Evolutionary conservation across 805 yeast species (phyloP), one percentile per base, ranked within the genome.

Genomic region (Monosporozyma unispora): DNA sequence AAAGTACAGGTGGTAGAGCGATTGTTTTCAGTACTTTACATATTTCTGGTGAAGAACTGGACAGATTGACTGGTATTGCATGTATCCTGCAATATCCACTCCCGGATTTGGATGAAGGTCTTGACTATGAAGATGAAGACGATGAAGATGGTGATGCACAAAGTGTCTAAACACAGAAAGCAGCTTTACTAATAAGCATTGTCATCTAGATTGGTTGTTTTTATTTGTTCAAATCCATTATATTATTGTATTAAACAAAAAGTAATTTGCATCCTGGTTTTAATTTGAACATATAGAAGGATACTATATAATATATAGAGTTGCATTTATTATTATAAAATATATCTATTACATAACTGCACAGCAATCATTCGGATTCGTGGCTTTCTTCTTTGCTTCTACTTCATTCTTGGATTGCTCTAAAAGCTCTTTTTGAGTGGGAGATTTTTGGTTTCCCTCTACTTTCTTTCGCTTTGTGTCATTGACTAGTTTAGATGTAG

Each of bases 41-140:
- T 61, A 91, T 84, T 51, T 77, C 90, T 3, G 99, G 99, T 14
- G 84, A 82, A 57, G 97, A 91, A 66, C 70, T 91, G 51, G 87
- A 89, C 63, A 87, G 84, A 56, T 74, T 93, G 54, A 87, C 96
- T 0, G 99, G 98, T 48, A 78, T 89, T 27, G 99, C 97, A 0
- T 93, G 87, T 49, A 76, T 91, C 37, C 71, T 90, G 54, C 82
- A 81, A 53, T 93, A 84, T 62, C 95, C 97, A 0, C 69, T 89
- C 4, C 87, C 85, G 0, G 95, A 87, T 50, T 77, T 84, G 38
- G 95, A 84, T 42, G 84, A 79, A 39, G 78, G 70, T 16, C 75
- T 72, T 4, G 78, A 39, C 11, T 39, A 39, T 16, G 51, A 50
- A 6, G 46, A 50, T 5, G 47, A 50, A 72, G 76, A 22, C 7